A percentile compares a stretch with the other conserved stretches of the same genome.
phyloP scores from a whole-genome alignment of 2,329 filamentous ascomycete species.

The Rhinocladiella similis region DNA sequence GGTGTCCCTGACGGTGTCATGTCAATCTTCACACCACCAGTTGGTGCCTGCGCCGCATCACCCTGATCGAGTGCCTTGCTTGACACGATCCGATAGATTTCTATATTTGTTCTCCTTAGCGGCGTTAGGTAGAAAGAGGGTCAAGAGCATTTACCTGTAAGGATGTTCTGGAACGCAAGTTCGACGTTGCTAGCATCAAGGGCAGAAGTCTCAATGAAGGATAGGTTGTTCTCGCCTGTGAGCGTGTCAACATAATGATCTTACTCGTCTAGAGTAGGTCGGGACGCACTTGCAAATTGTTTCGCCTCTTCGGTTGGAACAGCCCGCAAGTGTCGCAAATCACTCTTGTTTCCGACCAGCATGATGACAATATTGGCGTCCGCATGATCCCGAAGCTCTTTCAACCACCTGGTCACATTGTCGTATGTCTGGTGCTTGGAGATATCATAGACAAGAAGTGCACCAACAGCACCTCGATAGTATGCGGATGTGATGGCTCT shows the following conservation, averaged over 20 bases:
- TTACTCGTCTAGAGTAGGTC: not conserved
- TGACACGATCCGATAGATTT: slow-evolving; percentile 99
- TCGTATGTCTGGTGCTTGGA: slow-evolving; percentile 99
- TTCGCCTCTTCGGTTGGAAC: slow-evolving; percentile 98
- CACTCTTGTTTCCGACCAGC: slow-evolving; percentile 99
- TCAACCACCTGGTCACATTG: slow-evolving; percentile 98
- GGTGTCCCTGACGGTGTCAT: slow-evolving; percentile 83
- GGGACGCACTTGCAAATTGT: slow-evolving; percentile 83
- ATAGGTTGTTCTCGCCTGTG: slow-evolving; percentile 92
- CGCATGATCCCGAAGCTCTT: slow-evolving; percentile 95
- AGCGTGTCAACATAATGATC: slow-evolving; percentile 25
- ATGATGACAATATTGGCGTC: slow-evolving; percentile 99
- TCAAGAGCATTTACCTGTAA: slow-evolving; percentile 72
- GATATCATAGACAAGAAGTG: slow-evolving; percentile 97
- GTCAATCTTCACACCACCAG: slow-evolving; percentile 76
- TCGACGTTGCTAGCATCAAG: slow-evolving; percentile 99
- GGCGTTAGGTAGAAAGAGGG: slow-evolving; percentile 1
- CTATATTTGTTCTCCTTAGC: slow-evolving; percentile 48
- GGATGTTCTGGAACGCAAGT: slow-evolving; percentile 98
- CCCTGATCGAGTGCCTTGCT: slow-evolving; percentile 94
- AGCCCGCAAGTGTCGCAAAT: slow-evolving; percentile 96
- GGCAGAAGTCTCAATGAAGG: slow-evolving; percentile 98
- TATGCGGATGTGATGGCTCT: slow-evolving; percentile 98
- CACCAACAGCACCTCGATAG: slow-evolving; percentile 96
- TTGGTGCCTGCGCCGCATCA: slow-evolving; percentile 76